Base-by-base conservation (phyloP, 257 asterid species). In the Salvia miltiorrhiza region DNA sequence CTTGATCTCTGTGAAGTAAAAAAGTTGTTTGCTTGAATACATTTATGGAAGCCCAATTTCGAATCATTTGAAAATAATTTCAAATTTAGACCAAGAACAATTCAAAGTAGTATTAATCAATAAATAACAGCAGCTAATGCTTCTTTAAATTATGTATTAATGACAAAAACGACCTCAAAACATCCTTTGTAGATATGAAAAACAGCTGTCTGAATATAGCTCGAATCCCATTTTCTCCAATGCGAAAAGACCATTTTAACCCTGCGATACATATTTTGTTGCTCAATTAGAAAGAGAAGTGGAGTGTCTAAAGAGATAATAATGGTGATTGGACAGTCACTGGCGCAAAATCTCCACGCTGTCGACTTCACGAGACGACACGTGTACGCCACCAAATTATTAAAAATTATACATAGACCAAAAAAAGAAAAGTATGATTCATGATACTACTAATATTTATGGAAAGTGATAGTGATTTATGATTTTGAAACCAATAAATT, bases 171-270 rank as follows among this genome's bases (percentile, higher is more conserved):
- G 4, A 57, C 63, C 52, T 43, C n/a, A 19, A n/a, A 49, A 58
- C 41, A 11, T 35, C 9, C 26, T 41, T 13, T 13, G 17, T 33
- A 35, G 39, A 60, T 30, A 7, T 30, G 33, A 70, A 63, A 67
- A 64, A 64, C 75, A 73, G 75, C 73, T 74, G 74, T 65, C 70
- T 59, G 32, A 54, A 63, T 53, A 60, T 19, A 52, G 52, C 52
- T 47, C 4, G 20, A 50, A 21, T 50, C 5, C 28, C 55, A 17
- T 48, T 17, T 47, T 48, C 12, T 50, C 57, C 57, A 50, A 7
- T 1, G n/a, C 2, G 20, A 52, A 53, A 35, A 74, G 81, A 77
- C 84, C 64, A 56, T 14, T 65, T 61, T 16, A 40, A 49, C 59
- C 65, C 23, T 63, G 19, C 7, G 26, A 49, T 9, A 50, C 6